phyloP scores from a whole-genome alignment of 345 rosid species.

The Rhizophora apiculata region DNA sequence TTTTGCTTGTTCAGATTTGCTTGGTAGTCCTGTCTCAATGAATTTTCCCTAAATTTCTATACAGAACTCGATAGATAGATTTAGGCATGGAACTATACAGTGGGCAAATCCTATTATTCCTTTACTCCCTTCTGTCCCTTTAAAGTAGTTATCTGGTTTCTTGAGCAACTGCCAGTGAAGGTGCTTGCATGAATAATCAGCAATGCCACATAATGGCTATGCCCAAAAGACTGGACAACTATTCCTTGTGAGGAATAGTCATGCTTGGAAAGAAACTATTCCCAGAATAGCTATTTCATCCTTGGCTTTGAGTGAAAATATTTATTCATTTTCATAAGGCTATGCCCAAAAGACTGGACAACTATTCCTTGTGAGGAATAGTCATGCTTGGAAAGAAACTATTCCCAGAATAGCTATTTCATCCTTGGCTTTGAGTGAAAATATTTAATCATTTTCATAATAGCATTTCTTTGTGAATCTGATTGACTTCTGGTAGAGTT shows the following conservation, averaged over 20 bases:
- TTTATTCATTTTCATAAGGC: not conserved
- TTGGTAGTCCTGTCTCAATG: too few relatives aligned
- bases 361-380: not conserved
- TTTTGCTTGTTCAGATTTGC: too few relatives aligned
- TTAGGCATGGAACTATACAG: too few relatives aligned
- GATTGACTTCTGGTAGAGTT: constrained; percentile 11
- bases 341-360: not conserved
- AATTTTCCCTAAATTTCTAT: too few relatives aligned
- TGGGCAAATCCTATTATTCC: too few relatives aligned
- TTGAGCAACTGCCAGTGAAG: too few relatives aligned
- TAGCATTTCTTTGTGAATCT: not conserved
- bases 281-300: not conserved
- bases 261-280: not conserved
- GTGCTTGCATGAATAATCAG: too few relatives aligned
- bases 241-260: not conserved
- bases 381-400: not conserved
- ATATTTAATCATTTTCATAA: constrained; percentile 1
- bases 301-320: not conserved
- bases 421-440: not conserved
- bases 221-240: not conserved
- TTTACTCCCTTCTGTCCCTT: too few relatives aligned
- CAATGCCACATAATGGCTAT: not conserved
- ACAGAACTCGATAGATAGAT: too few relatives aligned
- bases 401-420: not conserved
- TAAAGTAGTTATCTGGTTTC: too few relatives aligned